Percentiles rank a stretch among this genome's conserved stretches.
phyloP scores from a whole-genome alignment of 2,329 filamentous ascomycete species.

The Sporothrix humicola region DNA sequence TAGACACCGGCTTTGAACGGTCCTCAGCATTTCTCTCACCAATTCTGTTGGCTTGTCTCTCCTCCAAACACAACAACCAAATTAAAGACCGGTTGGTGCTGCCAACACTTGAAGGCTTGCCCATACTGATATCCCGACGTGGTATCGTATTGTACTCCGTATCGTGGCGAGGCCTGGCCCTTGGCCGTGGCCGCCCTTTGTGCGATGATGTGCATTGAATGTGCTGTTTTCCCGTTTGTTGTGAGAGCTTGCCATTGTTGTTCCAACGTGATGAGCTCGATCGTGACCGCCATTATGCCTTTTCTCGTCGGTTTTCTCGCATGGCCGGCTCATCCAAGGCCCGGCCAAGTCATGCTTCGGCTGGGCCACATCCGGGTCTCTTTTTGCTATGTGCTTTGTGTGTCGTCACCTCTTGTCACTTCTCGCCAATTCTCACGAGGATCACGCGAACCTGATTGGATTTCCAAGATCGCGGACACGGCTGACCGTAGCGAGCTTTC shows the following conservation, averaged over 20 bases:
- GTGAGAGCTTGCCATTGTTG: background rate
- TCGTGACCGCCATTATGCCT: background rate
- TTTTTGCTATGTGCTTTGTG: background rate
- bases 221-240: background rate
- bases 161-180: background rate
- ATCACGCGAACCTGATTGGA: background rate
- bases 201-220: conserved; percentile 15
- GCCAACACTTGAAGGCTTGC: background rate
- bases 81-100: background rate
- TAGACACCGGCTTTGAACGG: background rate
- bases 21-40: no score
- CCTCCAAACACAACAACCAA: background rate
- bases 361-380: background rate
- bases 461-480: background rate
- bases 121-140: background rate
- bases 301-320: background rate
- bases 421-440: background rate
- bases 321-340: background rate
- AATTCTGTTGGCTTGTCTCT: background rate
- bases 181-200: background rate
- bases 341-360: background rate
- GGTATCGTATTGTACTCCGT: background rate
- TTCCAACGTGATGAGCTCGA: background rate
- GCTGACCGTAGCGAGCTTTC: background rate
- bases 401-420: background rate